phyloP scores from a whole-genome alignment of 768 basidiomycete species.

The Rhodotorula graminis region DNA sequence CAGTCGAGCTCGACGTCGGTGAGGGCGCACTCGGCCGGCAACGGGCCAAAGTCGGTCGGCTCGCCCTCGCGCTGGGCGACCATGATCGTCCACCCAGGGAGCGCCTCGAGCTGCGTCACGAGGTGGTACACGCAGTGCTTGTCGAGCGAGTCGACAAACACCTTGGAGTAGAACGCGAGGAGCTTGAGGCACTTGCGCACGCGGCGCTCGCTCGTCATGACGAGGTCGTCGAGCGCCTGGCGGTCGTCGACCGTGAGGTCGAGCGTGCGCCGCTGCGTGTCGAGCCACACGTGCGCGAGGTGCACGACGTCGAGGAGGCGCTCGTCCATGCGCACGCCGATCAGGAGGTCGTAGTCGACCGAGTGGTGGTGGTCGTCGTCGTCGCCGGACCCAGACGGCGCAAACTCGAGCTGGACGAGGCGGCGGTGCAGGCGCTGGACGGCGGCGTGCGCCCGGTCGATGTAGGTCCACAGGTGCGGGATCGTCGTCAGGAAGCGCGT shows the following conservation, averaged over 20 bases:
- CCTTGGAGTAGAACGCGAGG: slow-evolving; percentile 35
- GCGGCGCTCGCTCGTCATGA: slow-evolving; percentile 21
- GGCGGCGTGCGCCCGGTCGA: slow-evolving; percentile 29
- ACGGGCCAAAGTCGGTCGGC: slow-evolving; percentile 23
- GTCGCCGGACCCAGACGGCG: slow-evolving; percentile 4
- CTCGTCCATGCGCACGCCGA: slow-evolving; percentile 32
- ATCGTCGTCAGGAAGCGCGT: slow-evolving; percentile 7
- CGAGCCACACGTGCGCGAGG: slow-evolving; percentile 27
- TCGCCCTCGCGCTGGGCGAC: slow-evolving; percentile 26
- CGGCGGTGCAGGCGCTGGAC: slow-evolving; percentile 18
- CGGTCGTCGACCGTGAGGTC: slow-evolving; percentile 13
- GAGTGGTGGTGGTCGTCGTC: slow-evolving; percentile 20
- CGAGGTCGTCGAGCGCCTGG: slow-evolving; percentile 3
- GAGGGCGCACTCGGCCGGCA: slow-evolving; percentile 20
- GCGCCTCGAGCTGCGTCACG: slow-evolving; percentile 32
- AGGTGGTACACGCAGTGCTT: slow-evolving; percentile 38
- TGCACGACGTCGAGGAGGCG: slow-evolving; percentile 35
- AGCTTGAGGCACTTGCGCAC: slow-evolving; percentile 33
- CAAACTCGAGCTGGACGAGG: slow-evolving; percentile 14
- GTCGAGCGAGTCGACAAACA: slow-evolving; percentile 34
- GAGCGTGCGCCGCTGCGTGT: not conserved
- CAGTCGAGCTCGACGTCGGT: slow-evolving; percentile 36
- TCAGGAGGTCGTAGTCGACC: slow-evolving; percentile 31
- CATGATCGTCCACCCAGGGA: slow-evolving; percentile 27
- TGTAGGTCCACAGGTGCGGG: slow-evolving; percentile 16